Percentiles rank a stretch among this genome's conserved stretches.
Conservation (phyloP, 2,329 filamentous ascomycete genomes). For the Helotiales sp. region DNA sequence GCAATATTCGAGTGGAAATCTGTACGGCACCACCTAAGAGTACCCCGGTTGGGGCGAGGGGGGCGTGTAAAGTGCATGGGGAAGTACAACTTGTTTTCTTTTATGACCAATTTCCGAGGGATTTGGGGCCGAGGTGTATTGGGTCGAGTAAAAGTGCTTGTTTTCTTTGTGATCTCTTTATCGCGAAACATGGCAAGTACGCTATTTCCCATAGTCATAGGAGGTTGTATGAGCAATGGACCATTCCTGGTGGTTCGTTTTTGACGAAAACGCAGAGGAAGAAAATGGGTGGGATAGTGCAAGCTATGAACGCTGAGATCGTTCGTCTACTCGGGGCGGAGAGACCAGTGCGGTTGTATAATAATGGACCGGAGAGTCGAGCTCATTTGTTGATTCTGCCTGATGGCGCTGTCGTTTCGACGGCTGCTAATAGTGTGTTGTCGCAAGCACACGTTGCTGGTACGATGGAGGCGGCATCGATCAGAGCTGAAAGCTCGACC, state of each 20-base stretch:
- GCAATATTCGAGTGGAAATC: background rate
- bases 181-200: slow-evolving; percentile 15
- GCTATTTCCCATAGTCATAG: slow-evolving; percentile 16
- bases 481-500: background rate
- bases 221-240: slow-evolving; percentile 13
- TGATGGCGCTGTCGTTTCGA: background rate
- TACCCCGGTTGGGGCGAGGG: background rate
- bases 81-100: slow-evolving; percentile 45
- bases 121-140: slow-evolving; percentile 8
- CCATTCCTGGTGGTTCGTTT: background rate
- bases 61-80: slow-evolving; percentile 42
- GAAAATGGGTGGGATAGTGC: background rate
- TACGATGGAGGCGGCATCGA: background rate
- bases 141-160: slow-evolving; percentile 23
- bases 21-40: background rate
- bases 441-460: background rate
- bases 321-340: background rate
- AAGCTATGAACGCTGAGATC: background rate
- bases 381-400: background rate
- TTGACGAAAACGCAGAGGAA: background rate
- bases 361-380: background rate
- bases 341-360: background rate
- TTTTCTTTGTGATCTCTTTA: slow-evolving; percentile 21
- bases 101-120: slow-evolving; percentile 6
- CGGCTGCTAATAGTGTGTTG: background rate